Base-by-base conservation (phyloP, 345 rosid genomes). In the Luvunga scandens region DNA sequence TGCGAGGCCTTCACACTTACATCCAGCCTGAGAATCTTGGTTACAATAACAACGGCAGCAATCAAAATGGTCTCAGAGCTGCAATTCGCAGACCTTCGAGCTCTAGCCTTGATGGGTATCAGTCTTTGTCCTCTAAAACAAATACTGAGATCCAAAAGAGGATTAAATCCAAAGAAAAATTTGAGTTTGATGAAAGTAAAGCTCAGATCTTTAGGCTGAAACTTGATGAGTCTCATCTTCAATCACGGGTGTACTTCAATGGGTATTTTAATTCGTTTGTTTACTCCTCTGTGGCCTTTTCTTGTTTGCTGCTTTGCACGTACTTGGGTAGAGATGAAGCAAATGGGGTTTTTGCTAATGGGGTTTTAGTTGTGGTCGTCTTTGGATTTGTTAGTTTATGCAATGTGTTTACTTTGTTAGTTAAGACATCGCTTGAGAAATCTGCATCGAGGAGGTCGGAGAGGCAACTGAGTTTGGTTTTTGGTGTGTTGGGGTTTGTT, bases 131-230 rank as follows among this genome's bases (percentile, higher is more conserved):
- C 9, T 80, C 87, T 0, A 81, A 83, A 34, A 39, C 91, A 68
- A 84, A 64, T 56, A 16, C 79, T 8, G 95, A 87, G 55, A 76
- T 84, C 57, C 83, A 84, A 75, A 89, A 79, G 84, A 88, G 90
- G 78, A 81, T 69, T 61, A 85, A 90, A 86, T 85, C 97, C 77
- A 94, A 90, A 72, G 97, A 91, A 9, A 91, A 89, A 82, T 86
- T 87, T 66, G 95, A 94, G 77, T 94, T 94, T 84, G 98, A 92
- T 82, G 98, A 94, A 70, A 86, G 75, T 87, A 91, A 91, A 75
- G 98, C 98, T 33, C 98, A 92, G 96, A 94, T 92, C 92, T 94
- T 95, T 77, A 82, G 98, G 50, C 81, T 95, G 55, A 95, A 89
- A 78, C 98, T 95, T 73, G 99, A 95, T 55, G 88, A 91, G 68